Evolutionary conservation across 2,329 filamentous ascomycete genomes (phyloP).

Genomic region (Neofusicoccum parvum): DNA sequence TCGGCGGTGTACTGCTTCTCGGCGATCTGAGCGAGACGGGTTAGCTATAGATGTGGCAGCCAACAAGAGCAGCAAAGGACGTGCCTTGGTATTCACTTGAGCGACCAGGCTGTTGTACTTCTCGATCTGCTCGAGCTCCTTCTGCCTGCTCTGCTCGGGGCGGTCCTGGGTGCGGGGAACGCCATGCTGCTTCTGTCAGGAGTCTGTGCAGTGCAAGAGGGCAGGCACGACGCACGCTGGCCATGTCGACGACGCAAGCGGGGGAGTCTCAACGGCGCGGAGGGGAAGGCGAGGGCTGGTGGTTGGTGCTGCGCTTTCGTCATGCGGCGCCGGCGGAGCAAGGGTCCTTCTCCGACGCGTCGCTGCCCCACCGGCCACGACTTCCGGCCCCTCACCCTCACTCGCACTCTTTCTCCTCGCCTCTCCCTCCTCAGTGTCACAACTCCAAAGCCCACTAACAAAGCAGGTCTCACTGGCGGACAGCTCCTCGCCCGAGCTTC

Average conservation of each 20-base stretch:
- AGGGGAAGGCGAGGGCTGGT: background rate
- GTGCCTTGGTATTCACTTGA: slow-evolving; percentile 64
- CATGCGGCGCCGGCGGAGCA: background rate
- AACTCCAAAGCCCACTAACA: background rate
- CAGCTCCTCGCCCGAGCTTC: slow-evolving; percentile 21
- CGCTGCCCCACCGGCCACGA: slow-evolving; percentile 15
- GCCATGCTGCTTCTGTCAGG: slow-evolving; percentile 67
- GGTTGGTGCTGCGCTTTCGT: background rate
- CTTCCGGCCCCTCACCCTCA: background rate
- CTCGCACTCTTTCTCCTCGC: background rate
- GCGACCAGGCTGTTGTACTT: slow-evolving; percentile 74
- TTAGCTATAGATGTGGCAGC: background rate
- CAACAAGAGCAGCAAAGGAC: background rate
- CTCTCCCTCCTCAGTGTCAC: background rate
- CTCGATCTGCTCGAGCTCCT: slow-evolving; percentile 74
- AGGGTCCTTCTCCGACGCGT: slow-evolving; percentile 2
- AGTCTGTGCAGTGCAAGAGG: background rate
- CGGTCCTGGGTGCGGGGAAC: slow-evolving; percentile 67
- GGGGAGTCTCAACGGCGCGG: background rate
- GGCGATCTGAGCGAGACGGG: slow-evolving; percentile 37
- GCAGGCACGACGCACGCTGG: slow-evolving; percentile 40
- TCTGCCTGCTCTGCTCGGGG: slow-evolving; percentile 70
- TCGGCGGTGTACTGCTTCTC: slow-evolving; percentile 54
- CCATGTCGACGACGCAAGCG: slow-evolving; percentile 32
- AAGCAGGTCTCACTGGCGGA: slow-evolving; percentile 22